These are phyloP conservation scores for Saccharomycopsis guyanensis DNA, from an alignment of 805 yeast genomes.

Conservation along the genomic window DNA sequence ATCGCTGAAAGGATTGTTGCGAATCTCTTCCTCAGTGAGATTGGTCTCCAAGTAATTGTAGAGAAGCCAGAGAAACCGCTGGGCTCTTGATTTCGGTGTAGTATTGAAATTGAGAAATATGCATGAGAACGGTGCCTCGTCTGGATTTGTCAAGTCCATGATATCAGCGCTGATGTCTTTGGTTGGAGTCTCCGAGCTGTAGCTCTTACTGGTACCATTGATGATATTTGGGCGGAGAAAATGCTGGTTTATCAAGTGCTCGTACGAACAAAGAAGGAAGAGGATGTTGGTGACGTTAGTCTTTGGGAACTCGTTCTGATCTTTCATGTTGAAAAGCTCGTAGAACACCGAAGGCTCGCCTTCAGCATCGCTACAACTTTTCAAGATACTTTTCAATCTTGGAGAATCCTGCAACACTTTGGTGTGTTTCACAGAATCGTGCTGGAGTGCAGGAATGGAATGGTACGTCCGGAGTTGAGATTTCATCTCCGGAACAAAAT, in stretches of 20 bases:
- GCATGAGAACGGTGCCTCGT: slow-evolving; percentile 55
- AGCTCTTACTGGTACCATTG: slow-evolving; percentile 2
- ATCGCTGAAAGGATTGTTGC: slow-evolving; percentile 49
- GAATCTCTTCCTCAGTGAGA: slow-evolving; percentile 42
- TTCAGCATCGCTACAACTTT: slow-evolving; percentile 74
- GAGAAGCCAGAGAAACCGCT: slow-evolving; percentile 73
- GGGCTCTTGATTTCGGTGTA: slow-evolving; percentile 59
- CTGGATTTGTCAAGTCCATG: slow-evolving; percentile 23
- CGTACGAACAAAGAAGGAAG: slow-evolving; percentile 63
- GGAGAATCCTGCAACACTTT: slow-evolving; percentile 94
- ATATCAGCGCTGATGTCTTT: slow-evolving; percentile 5
- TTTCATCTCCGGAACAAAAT: slow-evolving; percentile 92
- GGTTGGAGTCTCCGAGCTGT: slow-evolving; percentile 3
- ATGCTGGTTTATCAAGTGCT: slow-evolving; percentile 40
- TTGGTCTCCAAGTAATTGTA: slow-evolving; percentile 76
- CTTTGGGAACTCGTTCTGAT: slow-evolving; percentile 29
- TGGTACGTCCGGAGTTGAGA: slow-evolving; percentile 89
- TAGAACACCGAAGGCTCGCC: slow-evolving; percentile 40
- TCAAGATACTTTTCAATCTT: slow-evolving; percentile 78
- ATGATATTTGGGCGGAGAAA: slow-evolving; percentile 22
- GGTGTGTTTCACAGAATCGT: slow-evolving; percentile 42
- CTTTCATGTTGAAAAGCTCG: slow-evolving; percentile 34
- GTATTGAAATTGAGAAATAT: slow-evolving; percentile 57
- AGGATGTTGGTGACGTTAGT: slow-evolving; percentile 71
- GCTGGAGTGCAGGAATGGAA: slow-evolving; percentile 84